Conservation (phyloP, 2,329 filamentous ascomycete genomes). For the Alternaria longipes region DNA sequence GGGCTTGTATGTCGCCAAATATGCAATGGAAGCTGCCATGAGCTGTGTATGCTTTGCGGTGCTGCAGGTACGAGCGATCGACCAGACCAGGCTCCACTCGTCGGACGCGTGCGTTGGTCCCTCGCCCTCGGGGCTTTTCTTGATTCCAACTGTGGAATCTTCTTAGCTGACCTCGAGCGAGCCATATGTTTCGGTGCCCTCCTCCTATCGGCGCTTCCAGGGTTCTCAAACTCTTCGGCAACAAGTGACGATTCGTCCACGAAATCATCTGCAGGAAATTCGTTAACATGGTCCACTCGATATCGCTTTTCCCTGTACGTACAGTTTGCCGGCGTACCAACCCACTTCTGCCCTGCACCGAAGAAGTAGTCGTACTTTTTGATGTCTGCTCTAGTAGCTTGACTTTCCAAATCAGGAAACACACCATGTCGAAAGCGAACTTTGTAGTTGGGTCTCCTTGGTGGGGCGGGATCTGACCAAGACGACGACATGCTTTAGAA, state of each 20-base stretch:
- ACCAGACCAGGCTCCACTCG: neutral
- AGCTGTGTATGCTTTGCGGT: neutral
- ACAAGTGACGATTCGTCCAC: constrained; percentile 28
- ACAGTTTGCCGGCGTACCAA: constrained; percentile 25
- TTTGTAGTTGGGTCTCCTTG: constrained; percentile 28
- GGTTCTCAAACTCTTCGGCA: constrained; percentile 19
- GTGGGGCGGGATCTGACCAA: constrained; percentile 3
- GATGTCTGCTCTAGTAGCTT: constrained; percentile 31
- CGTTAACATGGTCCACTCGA: constrained; percentile 1
- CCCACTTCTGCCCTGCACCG: constrained; percentile 25
- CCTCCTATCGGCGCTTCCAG: neutral
- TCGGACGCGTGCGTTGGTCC: neutral
- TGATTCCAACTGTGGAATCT: neutral
- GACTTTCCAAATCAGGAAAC: constrained; percentile 23
- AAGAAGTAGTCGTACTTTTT: constrained; percentile 41
- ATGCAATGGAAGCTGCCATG: constrained; percentile 10
- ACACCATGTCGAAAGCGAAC: constrained; percentile 34
- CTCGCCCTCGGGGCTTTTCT: neutral
- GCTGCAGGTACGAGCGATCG: neutral
- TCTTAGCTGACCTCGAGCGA: constrained; percentile 6
- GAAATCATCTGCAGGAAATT: constrained; percentile 23
- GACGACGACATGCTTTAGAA: neutral
- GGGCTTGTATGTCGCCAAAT: constrained; percentile 13
- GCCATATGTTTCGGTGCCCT: constrained; percentile 9
- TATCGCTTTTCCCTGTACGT: constrained; percentile 4